A percentile compares a stretch with the other conserved stretches of the same genome.
These are phyloP conservation scores for Taphrina flavorubra DNA, from an alignment of 1,139 yeast genomes.

Conservation along the genomic window DNA sequence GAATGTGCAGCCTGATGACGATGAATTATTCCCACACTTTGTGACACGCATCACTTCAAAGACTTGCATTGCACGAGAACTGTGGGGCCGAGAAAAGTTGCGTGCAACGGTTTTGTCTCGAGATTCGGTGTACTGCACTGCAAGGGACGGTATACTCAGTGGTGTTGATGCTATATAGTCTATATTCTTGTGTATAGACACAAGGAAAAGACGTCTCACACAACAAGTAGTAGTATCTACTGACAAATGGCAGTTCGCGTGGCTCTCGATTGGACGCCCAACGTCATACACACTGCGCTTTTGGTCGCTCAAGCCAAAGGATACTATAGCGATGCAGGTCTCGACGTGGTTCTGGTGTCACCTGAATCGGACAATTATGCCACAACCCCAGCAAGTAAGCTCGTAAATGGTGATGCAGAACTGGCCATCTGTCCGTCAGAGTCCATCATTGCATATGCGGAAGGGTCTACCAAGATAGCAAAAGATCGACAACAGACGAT, in stretches of 20 bases:
- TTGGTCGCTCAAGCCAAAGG: constrained; percentile 22
- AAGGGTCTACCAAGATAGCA: constrained; percentile 1
- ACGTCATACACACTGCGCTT: constrained; percentile 18
- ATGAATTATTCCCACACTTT: too few species aligned
- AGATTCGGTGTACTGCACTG: too few species aligned
- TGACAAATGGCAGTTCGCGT: constrained; percentile 12
- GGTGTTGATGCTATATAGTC: too few species aligned
- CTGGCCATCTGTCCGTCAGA: constrained; percentile 33
- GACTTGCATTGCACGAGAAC: too few species aligned
- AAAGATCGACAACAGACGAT: neutral
- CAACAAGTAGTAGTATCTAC: too few species aligned
- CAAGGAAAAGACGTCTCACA: too few species aligned
- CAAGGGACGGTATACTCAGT: too few species aligned
- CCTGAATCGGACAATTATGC: constrained; percentile 16
- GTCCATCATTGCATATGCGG: constrained; percentile 24
- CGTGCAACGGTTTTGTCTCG: too few species aligned
- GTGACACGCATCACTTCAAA: too few species aligned
- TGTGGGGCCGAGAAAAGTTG: too few species aligned
- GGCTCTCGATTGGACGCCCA: constrained; percentile 35
- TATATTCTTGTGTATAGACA: too few species aligned
- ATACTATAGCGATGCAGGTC: constrained; percentile 11
- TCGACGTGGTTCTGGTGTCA: constrained; percentile 7
- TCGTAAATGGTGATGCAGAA: constrained; percentile 16
- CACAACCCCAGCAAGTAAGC: constrained; percentile 25
- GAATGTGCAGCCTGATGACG: too few species aligned